A percentile compares a stretch with the other conserved stretches of the same genome.
phyloP scores from a whole-genome alignment of 2,329 filamentous ascomycete genomes.

The Nemania sp. region DNA sequence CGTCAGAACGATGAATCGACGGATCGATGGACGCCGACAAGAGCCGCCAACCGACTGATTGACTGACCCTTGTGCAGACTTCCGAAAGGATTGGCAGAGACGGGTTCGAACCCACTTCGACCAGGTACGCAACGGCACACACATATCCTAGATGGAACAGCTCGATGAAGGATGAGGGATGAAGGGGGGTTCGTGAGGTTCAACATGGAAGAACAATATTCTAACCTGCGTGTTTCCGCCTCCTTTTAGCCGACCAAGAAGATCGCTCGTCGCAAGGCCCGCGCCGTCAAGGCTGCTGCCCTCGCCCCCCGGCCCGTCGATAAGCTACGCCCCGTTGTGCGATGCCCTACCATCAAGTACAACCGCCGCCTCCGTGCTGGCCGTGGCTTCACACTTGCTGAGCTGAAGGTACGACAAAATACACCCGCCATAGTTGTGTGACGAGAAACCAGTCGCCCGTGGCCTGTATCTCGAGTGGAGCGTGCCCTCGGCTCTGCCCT shows the following conservation, averaged over 20 bases:
- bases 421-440: background rate
- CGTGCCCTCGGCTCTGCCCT: background rate
- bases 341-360: slow-evolving; percentile 98
- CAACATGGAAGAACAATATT: slow-evolving; percentile 16
- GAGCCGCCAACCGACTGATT: slow-evolving; percentile 18
- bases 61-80: slow-evolving; percentile 66
- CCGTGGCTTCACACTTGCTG: slow-evolving; percentile 95
- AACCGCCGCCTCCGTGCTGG: slow-evolving; percentile 97
- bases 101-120: slow-evolving; percentile 99
- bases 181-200: slow-evolving; percentile 33
- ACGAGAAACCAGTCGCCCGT: background rate
- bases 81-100: slow-evolving; percentile 99
- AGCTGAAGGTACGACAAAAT: slow-evolving; percentile 83
- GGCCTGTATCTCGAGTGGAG: background rate
- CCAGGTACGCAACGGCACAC: slow-evolving; percentile 69
- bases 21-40: background rate
- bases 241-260: slow-evolving; percentile 86
- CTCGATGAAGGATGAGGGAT: slow-evolving; percentile 35
- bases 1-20: background rate
- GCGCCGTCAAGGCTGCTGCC: slow-evolving; percentile 91
- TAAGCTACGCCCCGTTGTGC: slow-evolving; percentile 92
- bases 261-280: slow-evolving; percentile 86
- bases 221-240: slow-evolving; percentile 29
- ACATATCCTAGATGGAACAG: background rate
- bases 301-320: slow-evolving; percentile 96